Evolutionary conservation across 176 grass and related monocot species (phyloP).

Genomic region (Eragrostis curvula): DNA sequence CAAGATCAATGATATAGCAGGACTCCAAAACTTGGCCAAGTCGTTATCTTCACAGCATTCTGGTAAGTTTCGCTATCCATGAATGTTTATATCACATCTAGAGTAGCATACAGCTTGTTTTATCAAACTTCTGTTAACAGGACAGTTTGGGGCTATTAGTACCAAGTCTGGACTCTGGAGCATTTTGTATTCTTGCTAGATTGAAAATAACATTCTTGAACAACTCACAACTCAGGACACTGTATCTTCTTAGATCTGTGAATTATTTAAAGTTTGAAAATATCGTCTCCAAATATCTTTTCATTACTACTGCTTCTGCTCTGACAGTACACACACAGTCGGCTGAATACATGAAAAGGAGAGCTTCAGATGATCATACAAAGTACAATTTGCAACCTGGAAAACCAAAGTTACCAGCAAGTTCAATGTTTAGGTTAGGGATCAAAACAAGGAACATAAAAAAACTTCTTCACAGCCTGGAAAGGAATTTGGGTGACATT

Average conservation of each 20-base stretch:
- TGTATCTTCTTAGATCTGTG: background rate
- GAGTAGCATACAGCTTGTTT: background rate
- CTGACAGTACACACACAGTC: slow-evolving; percentile 70
- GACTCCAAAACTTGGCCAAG: slow-evolving; percentile 62
- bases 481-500: slow-evolving; percentile 31
- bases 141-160: background rate
- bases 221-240: background rate
- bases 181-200: background rate
- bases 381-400: slow-evolving; percentile 35
- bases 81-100: no score
- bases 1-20: slow-evolving; percentile 48
- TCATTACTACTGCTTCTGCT: slow-evolving; percentile 35
- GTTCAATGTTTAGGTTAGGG: slow-evolving; percentile 68
- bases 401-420: slow-evolving; percentile 56
- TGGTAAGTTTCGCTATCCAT: slow-evolving; percentile 53
- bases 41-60: slow-evolving; percentile 67
- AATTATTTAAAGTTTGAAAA: background rate
- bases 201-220: background rate
- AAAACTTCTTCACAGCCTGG: slow-evolving; percentile 58
- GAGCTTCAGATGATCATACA: slow-evolving; percentile 41
- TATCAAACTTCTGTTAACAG: background rate
- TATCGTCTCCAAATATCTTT: background rate
- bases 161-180: background rate
- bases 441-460: slow-evolving; percentile 78
- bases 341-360: slow-evolving; percentile 78